A percentile compares a stretch with the other conserved stretches of the same genome.
Evolutionary conservation across 208 protist species (phyloP).

Genomic region (Acanthamoeba triangularis): DNA sequence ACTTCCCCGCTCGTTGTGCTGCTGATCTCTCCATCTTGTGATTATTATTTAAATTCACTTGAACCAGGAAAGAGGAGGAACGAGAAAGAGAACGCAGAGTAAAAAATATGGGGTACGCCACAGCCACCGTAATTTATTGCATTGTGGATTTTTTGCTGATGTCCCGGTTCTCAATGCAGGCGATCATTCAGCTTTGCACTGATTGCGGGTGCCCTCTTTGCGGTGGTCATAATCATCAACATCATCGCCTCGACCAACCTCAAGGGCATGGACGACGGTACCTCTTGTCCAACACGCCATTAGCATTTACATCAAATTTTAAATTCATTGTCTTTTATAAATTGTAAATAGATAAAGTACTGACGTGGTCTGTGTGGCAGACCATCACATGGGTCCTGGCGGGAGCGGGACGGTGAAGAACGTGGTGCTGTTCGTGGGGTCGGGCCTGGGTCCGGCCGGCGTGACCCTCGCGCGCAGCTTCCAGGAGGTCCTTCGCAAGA

Average conservation of each 20-base stretch:
- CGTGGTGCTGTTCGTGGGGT: constrained; percentile 25
- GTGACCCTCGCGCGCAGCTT: constrained; percentile 39
- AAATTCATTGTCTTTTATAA: too few species aligned
- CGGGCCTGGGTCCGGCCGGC: constrained; percentile 12
- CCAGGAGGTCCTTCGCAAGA: background rate
- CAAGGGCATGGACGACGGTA: constrained; percentile 19
- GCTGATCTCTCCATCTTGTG: background rate
- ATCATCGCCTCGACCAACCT: constrained; percentile 24
- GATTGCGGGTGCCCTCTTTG: background rate
- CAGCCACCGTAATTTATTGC: background rate
- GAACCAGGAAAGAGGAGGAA: background rate
- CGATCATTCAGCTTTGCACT: constrained; percentile 54
- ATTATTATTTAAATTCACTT: background rate
- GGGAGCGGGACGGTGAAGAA: background rate
- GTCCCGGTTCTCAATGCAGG: background rate
- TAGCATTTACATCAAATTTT: background rate
- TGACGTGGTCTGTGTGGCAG: background rate
- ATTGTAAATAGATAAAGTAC: background rate
- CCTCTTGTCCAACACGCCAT: background rate
- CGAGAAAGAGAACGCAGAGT: too few species aligned
- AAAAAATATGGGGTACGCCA: too few species aligned
- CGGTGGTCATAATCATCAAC: constrained; percentile 44
- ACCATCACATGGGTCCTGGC: background rate
- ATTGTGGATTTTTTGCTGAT: background rate
- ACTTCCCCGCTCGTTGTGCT: too few species aligned